Base-by-base conservation (phyloP, 495 filamentous ascomycete species). In the Oidiodendron maius region DNA sequence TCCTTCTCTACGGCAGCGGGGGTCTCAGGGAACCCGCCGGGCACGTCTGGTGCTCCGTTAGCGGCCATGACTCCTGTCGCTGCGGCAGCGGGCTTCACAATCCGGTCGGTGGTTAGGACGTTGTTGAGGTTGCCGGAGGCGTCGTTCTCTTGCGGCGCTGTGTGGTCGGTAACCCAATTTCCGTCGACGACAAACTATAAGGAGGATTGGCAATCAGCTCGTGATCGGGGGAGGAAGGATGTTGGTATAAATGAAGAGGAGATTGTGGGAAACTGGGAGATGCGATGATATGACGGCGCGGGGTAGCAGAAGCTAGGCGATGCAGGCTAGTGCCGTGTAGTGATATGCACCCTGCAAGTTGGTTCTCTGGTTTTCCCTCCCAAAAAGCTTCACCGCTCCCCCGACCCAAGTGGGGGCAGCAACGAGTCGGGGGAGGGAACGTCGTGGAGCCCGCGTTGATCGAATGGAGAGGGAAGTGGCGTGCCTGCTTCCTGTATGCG, bases 151-250 rank as follows among this genome's bases (percentile, higher is more conserved):
- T 86, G 78, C 22, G 86, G 86, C 18, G 80, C 82, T 42, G 80
- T 76, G 56, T 80, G 81, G 62, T 96, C 86, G 53, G 81, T 86
- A 18, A 76, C 80, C 93, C 93, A 98, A 50, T 70, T 76, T 36
- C 80, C 83, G 77, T 98, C 90, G 38, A 94, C 91, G 55, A 97
- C 86, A 67, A 95, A 97, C 88, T 95, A 61, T 44, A 38, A 46
- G 12, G 13, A 17, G 15, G 4, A 46, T 30, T 37, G n/a, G 3
- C 18, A 49, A 26, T 48, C 46, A 55, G 52, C 15, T 13, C 18
- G 9, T 15, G 4, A 15, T 37, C 35, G 13, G 18, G n/a, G n/a
- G n/a, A n/a, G n/a, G n/a, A n/a, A n/a, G n/a, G n/a, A n/a, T n/a
- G n/a, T n/a, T n/a, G n/a, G n/a, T n/a, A n/a, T n/a, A 37, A 37